Base-by-base conservation (phyloP, 1,284 basidiomycete species). In the Leucoagaricus sp. region DNA sequence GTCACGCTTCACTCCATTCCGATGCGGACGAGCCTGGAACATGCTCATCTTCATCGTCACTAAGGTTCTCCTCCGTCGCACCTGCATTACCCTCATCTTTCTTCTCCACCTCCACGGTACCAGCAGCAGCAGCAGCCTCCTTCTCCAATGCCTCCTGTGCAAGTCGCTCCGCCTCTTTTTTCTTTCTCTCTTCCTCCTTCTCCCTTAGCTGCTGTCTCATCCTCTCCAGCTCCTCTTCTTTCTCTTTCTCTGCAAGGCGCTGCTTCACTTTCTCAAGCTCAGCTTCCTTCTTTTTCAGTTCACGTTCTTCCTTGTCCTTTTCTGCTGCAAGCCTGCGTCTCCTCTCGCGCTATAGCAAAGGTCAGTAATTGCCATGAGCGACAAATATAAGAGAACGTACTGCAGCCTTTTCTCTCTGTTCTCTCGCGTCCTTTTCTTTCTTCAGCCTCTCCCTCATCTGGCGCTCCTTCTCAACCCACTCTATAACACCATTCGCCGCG, bases 391-490 rank as follows among this genome's bases (percentile, higher is more conserved):
- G 49, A 33, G 51, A n/a, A 60, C 82, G 65, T 68, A 87, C 86
- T 69, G 87, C 80, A 49, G 79, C 70, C 67, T 86, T 86, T 68
- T 77, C 74, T 58, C 72, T 70, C 31, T 80, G 64, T 67, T 89
- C 87, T 38, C 81, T 76, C 46, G 80, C 85, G 66, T 87, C 86
- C 65, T 83, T 85, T 74, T 91, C 88, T 64, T 80, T 79, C 74
- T 80, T 77, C 60, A 91, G 72, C 61, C 85, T 78, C 71, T 87
- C 87, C 61, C 79, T 78, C 77, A 90, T 81, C 70, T 84, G 82
- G 59, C 87, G 79, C 74, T 92, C 90, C 55, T 77, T 77, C 45
- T 79, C 69, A 25, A 92, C 88, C 91, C 91, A 93, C 29, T 73
- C 78, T 1, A 75, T 75, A 19, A 85, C 86, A 17, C 80, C 84